Evolutionary conservation across 73 alveolate genomes (phyloP).

Genomic region (Tetrahymena thermophila): DNA sequence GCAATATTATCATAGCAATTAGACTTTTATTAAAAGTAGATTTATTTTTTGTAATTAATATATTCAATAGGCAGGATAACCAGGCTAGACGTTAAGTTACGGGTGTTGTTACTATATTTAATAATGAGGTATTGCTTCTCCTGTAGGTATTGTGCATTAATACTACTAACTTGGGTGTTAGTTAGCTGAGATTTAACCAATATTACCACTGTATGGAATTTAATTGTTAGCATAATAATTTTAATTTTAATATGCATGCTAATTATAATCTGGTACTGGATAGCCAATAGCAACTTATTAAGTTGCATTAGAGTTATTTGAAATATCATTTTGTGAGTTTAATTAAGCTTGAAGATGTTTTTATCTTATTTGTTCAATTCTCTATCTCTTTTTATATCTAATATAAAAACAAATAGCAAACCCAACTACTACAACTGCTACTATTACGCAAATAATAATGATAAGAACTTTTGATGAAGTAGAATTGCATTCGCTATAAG

Average conservation of each 20-base stretch:
- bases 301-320: neutral
- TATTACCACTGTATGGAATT: neutral
- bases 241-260: neutral
- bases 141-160: neutral
- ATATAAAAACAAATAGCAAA: neutral
- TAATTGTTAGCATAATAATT: neutral
- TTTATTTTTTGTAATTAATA: too few relatives aligned
- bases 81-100: neutral
- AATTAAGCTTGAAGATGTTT: neutral
- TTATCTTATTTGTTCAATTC: neutral
- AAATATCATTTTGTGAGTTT: neutral
- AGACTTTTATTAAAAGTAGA: too few relatives aligned
- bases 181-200: neutral
- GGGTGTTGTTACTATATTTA: neutral
- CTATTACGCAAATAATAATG: neutral
- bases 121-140: neutral
- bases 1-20: too few relatives aligned
- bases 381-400: neutral
- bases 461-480: neutral
- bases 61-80: neutral
- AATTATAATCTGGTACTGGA: neutral
- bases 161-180: neutral
- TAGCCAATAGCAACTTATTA: neutral
- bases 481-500: neutral
- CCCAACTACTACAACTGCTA: neutral